phyloP scores from a whole-genome alignment of 805 yeast species.

The Candida broadrunensis region DNA sequence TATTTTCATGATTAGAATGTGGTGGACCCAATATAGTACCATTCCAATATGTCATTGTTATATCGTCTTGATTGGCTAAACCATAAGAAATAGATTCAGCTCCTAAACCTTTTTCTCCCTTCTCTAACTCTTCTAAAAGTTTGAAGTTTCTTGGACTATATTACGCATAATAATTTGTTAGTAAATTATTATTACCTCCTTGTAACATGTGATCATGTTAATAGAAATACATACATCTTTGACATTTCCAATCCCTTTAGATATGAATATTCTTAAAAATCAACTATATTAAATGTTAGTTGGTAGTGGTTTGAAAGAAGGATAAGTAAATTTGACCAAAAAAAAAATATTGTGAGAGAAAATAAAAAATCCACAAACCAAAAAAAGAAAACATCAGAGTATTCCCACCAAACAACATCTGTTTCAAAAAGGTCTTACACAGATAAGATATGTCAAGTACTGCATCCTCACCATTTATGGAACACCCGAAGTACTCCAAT shows the following conservation, averaged over 20 bases:
- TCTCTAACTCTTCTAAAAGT: constrained; percentile 91
- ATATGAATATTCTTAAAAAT: too few relatives aligned
- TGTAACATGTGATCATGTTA: too few relatives aligned
- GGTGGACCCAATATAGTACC: constrained; percentile 99
- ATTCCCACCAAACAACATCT: too few relatives aligned
- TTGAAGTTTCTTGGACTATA: constrained; percentile 88
- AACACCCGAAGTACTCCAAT: constrained; percentile 13
- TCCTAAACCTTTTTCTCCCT: constrained; percentile 96
- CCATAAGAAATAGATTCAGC: constrained; percentile 98
- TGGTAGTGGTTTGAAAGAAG: too few relatives aligned
- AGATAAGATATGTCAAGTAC: neutral
- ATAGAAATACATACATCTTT: constrained; percentile 43
- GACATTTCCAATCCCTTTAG: constrained; percentile 44
- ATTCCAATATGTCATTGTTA: constrained; percentile 93
- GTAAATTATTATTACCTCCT: too few relatives aligned
- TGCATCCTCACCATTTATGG: constrained; percentile 26
- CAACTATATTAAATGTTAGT: too few relatives aligned
- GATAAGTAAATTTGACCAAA: too few relatives aligned
- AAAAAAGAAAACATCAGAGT: too few relatives aligned
- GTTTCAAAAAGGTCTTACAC: too few relatives aligned
- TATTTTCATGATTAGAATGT: constrained; percentile 80
- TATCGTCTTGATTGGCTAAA: constrained; percentile 83
- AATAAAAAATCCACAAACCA: too few relatives aligned
- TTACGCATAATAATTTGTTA: too few relatives aligned
- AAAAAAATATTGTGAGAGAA: too few relatives aligned